A percentile compares a stretch with the other conserved stretches of the same genome.
Evolutionary conservation across 2,329 filamentous ascomycete genomes (phyloP).

Genomic region (Claviceps sp.): DNA sequence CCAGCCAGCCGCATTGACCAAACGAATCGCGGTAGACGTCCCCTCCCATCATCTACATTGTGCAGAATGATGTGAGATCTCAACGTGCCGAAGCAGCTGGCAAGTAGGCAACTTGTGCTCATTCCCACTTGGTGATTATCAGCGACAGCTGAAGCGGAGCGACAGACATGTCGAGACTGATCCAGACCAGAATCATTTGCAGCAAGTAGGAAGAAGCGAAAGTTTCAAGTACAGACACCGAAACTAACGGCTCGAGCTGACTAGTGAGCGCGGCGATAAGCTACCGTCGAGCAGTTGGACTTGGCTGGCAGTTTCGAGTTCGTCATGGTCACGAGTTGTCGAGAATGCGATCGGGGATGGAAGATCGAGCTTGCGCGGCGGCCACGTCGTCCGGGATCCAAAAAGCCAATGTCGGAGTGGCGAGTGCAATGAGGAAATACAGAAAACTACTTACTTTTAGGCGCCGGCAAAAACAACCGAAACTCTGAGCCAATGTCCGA

Average conservation of each 20-base stretch:
- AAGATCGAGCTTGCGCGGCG: background rate
- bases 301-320: conserved; percentile 2
- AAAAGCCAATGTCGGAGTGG: background rate
- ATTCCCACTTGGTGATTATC: background rate
- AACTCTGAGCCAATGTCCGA: conserved; percentile 29
- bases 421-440: background rate
- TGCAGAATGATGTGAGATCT: background rate
- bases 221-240: background rate
- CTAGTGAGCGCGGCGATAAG: too few relatives aligned
- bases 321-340: conserved; percentile 9
- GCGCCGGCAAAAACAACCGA: conserved; percentile 37
- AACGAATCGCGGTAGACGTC: background rate
- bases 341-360: conserved; percentile 5
- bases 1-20: background rate
- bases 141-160: background rate
- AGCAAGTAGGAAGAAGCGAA: background rate
- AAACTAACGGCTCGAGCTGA: background rate
- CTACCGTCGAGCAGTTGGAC: background rate
- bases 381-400: background rate
- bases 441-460: conserved; percentile 35
- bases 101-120: background rate
- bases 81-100: background rate
- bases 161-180: background rate
- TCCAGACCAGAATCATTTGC: background rate
- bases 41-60: background rate